Conservation (phyloP, 441 rosid species). For the Hura crepitans region DNA sequence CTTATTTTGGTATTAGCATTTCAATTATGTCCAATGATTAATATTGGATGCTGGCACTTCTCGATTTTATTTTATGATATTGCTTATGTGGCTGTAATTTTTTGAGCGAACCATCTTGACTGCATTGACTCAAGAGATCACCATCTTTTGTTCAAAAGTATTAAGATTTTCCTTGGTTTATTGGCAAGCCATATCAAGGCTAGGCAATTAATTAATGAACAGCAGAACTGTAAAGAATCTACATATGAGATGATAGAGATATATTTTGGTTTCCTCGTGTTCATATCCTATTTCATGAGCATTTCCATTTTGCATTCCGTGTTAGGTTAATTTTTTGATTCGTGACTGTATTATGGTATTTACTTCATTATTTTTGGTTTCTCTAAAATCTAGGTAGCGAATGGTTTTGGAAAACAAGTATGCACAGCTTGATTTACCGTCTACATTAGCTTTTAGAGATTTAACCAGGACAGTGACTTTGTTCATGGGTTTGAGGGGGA, state of each 20-base stretch:
- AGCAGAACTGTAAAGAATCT: background rate
- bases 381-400: background rate
- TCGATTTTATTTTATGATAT: constrained; percentile 5
- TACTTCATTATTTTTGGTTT: background rate
- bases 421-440: background rate
- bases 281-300: background rate
- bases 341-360: background rate
- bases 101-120: background rate
- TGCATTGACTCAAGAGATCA: background rate
- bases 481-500: background rate
- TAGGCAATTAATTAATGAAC: background rate
- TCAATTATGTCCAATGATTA: background rate
- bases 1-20: no score
- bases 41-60: background rate
- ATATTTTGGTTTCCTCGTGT: background rate
- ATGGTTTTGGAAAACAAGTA: background rate
- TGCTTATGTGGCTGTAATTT: background rate
- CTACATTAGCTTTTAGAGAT: background rate
- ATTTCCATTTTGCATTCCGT: background rate
- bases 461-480: background rate
- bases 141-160: background rate
- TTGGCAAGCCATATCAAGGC: background rate
- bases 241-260: background rate
- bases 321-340: background rate
- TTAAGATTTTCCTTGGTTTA: background rate